Percentiles rank a stretch among this genome's conserved stretches.
Conservation (phyloP, 768 basidiomycete species). For the Auricularia sp. region DNA sequence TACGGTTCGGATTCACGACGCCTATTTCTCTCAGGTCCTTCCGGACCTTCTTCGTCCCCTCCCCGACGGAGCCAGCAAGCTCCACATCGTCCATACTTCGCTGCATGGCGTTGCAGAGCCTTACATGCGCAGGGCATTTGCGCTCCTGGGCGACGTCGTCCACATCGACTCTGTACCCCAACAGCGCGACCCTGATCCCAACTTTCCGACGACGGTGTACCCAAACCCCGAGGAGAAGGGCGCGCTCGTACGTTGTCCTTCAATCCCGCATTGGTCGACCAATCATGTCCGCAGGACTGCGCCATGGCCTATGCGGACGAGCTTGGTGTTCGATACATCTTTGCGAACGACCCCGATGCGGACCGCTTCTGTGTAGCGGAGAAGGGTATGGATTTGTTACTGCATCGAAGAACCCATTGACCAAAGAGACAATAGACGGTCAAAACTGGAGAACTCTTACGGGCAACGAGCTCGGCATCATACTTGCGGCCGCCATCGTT, state of each 20-base stretch:
- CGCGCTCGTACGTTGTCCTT: slow-evolving; percentile 16
- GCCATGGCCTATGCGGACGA: slow-evolving; percentile 55
- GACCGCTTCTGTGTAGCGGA: slow-evolving; percentile 78
- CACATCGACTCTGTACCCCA: slow-evolving; percentile 44
- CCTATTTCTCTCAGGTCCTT: slow-evolving; percentile 37
- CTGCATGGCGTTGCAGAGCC: slow-evolving; percentile 83
- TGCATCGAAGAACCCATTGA: slow-evolving; percentile 2
- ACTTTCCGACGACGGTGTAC: slow-evolving; percentile 76
- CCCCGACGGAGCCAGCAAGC: slow-evolving; percentile 11
- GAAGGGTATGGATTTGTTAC: slow-evolving; percentile 22
- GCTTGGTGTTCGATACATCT: slow-evolving; percentile 48
- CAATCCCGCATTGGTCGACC: neutral
- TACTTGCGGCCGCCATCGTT: slow-evolving; percentile 37
- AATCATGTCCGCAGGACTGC: slow-evolving; percentile 44
- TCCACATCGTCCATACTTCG: slow-evolving; percentile 65
- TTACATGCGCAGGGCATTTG: slow-evolving; percentile 49
- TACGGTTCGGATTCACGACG: slow-evolving; percentile 48
- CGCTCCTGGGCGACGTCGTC: neutral
- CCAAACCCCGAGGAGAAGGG: slow-evolving; percentile 92
- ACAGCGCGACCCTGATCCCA: slow-evolving; percentile 69
- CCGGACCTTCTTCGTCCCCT: neutral
- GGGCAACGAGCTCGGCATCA: slow-evolving; percentile 70
- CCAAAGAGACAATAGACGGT: slow-evolving; percentile 22
- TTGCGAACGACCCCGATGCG: slow-evolving; percentile 86
- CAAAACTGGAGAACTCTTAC: slow-evolving; percentile 66